Evolutionary conservation across 2,329 filamentous ascomycete genomes (phyloP).

Genomic region (Drechmeria coniospora): DNA sequence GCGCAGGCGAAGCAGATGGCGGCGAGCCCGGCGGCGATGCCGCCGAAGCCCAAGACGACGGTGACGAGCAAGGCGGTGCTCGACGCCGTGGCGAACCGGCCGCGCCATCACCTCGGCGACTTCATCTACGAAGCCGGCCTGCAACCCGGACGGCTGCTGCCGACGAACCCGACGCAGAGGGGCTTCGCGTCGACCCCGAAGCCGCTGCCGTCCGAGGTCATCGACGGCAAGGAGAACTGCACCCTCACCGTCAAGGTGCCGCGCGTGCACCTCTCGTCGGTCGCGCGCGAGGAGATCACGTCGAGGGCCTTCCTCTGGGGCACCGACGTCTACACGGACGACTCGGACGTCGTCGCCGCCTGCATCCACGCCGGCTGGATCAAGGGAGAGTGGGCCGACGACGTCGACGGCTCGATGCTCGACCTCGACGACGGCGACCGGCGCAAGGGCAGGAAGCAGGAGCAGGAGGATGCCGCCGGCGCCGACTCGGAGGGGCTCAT

Average conservation of each 20-base stretch:
- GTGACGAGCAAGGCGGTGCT: conserved; percentile 57
- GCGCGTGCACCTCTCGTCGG: conserved; percentile 54
- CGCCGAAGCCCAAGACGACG: conserved; percentile 48
- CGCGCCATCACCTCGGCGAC: conserved; percentile 70
- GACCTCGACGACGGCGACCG: conserved; percentile 28
- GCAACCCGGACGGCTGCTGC: conserved; percentile 31
- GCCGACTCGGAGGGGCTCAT: conserved; percentile 28
- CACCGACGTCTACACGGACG: conserved; percentile 87
- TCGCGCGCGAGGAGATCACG: conserved; percentile 70
- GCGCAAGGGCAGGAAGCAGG: conserved; percentile 16
- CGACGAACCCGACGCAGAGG: conserved; percentile 21
- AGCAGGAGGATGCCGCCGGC: conserved; percentile 14
- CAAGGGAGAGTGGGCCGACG: conserved; percentile 70
- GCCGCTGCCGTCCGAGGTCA: conserved; percentile 59
- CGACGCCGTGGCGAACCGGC: conserved; percentile 52
- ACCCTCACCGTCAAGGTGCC: conserved; percentile 81
- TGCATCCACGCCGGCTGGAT: conserved; percentile 92
- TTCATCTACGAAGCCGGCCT: conserved; percentile 64
- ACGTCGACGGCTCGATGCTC: conserved; percentile 56
- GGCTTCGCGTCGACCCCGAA: conserved; percentile 43
- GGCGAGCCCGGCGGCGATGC: conserved; percentile 14
- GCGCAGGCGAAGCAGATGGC: conserved; percentile 11
- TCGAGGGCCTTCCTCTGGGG: conserved; percentile 74
- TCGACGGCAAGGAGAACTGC: conserved; percentile 68
- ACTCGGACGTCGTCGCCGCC: conserved; percentile 83